Evolutionary conservation across 2,329 filamentous ascomycete species (phyloP).

Genomic region (Graphiopsis chlorocephala): DNA sequence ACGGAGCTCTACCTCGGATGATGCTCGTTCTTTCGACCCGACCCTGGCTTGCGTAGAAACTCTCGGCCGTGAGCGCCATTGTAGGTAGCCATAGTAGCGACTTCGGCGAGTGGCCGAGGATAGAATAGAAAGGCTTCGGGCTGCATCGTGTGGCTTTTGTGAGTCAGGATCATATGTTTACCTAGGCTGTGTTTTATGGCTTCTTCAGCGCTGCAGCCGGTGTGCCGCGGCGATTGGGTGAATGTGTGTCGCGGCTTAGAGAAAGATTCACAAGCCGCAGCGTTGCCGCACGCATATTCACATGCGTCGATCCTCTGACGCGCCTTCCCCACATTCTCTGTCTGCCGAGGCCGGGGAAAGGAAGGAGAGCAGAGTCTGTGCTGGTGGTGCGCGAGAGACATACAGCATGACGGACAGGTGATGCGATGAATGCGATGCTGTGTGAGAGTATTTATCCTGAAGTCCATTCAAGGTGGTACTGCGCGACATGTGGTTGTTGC

Average conservation of each 20-base stretch:
- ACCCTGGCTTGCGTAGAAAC: background rate
- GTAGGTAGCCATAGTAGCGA: background rate
- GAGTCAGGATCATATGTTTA: background rate
- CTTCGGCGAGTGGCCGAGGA: background rate
- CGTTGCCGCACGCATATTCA: background rate
- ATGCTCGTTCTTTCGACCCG: background rate
- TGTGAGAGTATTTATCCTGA: background rate
- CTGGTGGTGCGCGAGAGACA: background rate
- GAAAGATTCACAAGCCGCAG: conserved; percentile 5
- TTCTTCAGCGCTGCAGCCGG: background rate
- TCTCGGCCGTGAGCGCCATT: background rate
- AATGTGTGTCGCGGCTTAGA: background rate
- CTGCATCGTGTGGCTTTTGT: background rate
- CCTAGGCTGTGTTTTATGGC: background rate
- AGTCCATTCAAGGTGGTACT: background rate
- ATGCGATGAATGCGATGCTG: background rate
- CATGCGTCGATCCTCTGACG: conserved; percentile 7
- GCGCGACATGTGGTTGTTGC: background rate
- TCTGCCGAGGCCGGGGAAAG: conserved; percentile 5
- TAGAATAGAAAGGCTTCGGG: background rate
- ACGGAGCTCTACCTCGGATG: conserved; percentile 15
- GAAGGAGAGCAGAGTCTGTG: background rate
- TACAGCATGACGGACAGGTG: background rate
- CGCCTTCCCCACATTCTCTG: conserved; percentile 1
- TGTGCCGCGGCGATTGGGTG: background rate